phyloP scores from a whole-genome alignment of 805 yeast species.

The Hanseniaspora vineae region DNA sequence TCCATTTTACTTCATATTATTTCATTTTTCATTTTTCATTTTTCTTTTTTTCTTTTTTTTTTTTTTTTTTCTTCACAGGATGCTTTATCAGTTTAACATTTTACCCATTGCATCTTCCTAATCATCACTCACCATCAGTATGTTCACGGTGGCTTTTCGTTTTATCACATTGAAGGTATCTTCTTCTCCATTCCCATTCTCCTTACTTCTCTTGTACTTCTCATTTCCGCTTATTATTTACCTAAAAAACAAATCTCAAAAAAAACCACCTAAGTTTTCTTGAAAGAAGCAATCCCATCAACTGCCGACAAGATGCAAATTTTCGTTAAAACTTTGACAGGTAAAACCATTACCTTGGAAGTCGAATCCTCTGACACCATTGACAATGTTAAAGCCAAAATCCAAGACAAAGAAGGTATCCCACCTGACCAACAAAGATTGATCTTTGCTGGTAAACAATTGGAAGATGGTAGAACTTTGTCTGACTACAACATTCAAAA shows the following conservation, averaged over 20 bases:
- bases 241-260: neutral
- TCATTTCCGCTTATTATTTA: too few species aligned
- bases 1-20: too few species aligned
- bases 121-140: too few species aligned
- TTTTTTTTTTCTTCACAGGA: too few species aligned
- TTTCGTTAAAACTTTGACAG: slow-evolving; percentile 98
- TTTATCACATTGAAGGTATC: too few species aligned
- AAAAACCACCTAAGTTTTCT: slow-evolving; percentile 5
- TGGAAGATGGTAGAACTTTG: slow-evolving; percentile 91
- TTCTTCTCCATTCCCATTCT: too few species aligned
- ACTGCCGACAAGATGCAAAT: slow-evolving; percentile 71
- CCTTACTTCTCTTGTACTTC: too few species aligned
- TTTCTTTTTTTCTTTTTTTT: too few species aligned
- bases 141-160: too few species aligned
- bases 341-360: slow-evolving; percentile 97
- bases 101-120: too few species aligned
- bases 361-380: slow-evolving; percentile 97
- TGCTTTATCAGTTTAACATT: too few species aligned
- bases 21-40: too few species aligned
- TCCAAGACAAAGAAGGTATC: slow-evolving; percentile 94
- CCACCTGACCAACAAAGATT: slow-evolving; percentile 97
- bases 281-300: slow-evolving; percentile 24
- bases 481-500: slow-evolving; percentile 97
- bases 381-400: slow-evolving; percentile 92
- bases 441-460: slow-evolving; percentile 95